A percentile compares a stretch with the other conserved stretches of the same genome.
These are phyloP conservation scores for Diplodia seriata DNA, from an alignment of 2,329 filamentous ascomycete genomes.

Conservation along the genomic window DNA sequence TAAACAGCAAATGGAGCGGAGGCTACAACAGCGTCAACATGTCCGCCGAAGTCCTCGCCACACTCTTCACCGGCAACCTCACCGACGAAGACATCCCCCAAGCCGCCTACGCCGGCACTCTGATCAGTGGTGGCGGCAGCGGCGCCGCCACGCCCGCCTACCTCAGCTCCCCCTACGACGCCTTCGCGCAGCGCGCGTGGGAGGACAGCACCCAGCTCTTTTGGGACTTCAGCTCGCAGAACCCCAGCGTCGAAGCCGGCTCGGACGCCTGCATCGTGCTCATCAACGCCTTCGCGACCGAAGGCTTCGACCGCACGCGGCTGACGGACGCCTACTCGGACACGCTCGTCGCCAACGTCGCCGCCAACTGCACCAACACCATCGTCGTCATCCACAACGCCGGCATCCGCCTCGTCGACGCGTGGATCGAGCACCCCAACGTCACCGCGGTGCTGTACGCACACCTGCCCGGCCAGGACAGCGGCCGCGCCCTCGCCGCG, in stretches of 20 bases:
- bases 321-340: slow-evolving; percentile 62
- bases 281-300: slow-evolving; percentile 57
- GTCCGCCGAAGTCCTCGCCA: not conserved
- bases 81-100: not conserved
- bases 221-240: slow-evolving; percentile 13
- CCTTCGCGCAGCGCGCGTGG: slow-evolving; percentile 67
- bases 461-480: slow-evolving; percentile 52
- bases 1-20: not conserved
- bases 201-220: slow-evolving; percentile 52
- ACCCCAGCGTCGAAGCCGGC: slow-evolving; percentile 60
- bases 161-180: slow-evolving; percentile 74
- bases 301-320: slow-evolving; percentile 59
- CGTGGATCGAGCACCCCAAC: slow-evolving; percentile 47
- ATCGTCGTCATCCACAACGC: slow-evolving; percentile 51
- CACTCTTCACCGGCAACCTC: not conserved
- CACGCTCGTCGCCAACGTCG: slow-evolving; percentile 60
- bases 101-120: slow-evolving; percentile 54
- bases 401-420: slow-evolving; percentile 47
- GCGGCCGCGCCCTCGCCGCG: slow-evolving; percentile 55
- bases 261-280: slow-evolving; percentile 54
- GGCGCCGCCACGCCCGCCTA: slow-evolving; percentile 87
- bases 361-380: slow-evolving; percentile 57
- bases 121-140: slow-evolving; percentile 88
- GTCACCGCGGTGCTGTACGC: slow-evolving; percentile 51
- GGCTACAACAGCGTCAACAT: slow-evolving; percentile 18